Evolutionary conservation across 2,329 filamentous ascomycete species (phyloP), one percentile per base, ranked within the genome.

Genomic region (Leptographium radiaticola): DNA sequence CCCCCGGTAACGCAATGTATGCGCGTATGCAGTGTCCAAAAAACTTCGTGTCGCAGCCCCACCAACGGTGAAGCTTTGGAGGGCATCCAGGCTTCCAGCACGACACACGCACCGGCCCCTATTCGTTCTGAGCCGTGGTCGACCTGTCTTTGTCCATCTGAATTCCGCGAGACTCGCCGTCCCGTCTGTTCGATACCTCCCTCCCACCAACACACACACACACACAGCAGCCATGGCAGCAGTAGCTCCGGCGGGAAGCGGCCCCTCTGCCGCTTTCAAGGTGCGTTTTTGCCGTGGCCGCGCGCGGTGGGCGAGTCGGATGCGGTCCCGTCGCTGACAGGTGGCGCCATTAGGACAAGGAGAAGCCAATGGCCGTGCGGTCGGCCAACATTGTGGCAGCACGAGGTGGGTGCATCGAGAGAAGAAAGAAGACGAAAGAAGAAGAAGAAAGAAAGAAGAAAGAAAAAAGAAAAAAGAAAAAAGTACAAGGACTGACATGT

Each of bases 341-440:
- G 8, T 52, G 31, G 57, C 55, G 20, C 13, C 60, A 62, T 51
- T 62, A 84, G 81, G 80, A 84, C 67, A 98, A 96, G 82, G 93
- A 96, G 76, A 98, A 98, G 88, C 93, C 93, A 62, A 85, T 93
- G 77, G 93, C 93, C 61, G 93, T 98, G 61, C 86, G 93, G 63
- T 90, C 87, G 60, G 87, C 88, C 66, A 98, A 98, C 74, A 97
- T 98, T 71, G 86, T 95, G 66, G 93, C 93, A 63, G 93, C 93
- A 64, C 83, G 91, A 88, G 89, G 89, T 91, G 78, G 63, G 73
- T 59, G 9, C 10, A 16, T n/a, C 12, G 31, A 47, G 12, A 34
- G 31, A 6, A 16, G 5, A 11, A 2, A 34, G 30, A 44, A 7
- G 5, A 25, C 8, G 15, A 15, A 13, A 44, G 13, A n/a, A 25